Evolutionary conservation across 345 rosid genomes (phyloP), one percentile per base, ranked within the genome.

Genomic region (Gossypium raimondii): DNA sequence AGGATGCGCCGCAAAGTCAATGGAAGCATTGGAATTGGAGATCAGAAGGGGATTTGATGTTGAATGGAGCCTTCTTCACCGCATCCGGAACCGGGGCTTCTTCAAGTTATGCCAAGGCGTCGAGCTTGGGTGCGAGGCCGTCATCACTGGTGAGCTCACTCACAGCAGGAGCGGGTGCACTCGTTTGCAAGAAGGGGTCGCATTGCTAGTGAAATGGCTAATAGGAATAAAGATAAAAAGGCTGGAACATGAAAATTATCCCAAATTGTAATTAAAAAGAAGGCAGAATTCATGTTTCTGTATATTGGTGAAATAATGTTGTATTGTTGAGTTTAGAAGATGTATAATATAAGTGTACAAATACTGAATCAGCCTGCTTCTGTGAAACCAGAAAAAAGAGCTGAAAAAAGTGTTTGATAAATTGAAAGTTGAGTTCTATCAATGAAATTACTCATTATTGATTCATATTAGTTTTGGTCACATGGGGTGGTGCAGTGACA

Each of bases 21-120:
- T 88, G 92, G 92, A 85, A 83, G 82, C 71, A 70, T 1, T 88
- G 91, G 91, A 84, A 86, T 59, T 88, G 91, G 91, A 86, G 89
- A 50, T 84, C 92, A 0, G 80, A 83, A 48, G 89, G 92, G 7
- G 92, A 88, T 51, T 80, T 84, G 76, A 75, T 88, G 80, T 27
- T 84, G 45, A 88, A 88, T 70, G 92, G 92, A 11, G 92, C 92
- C n/a, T 88, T 88, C 58, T 88, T 88, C 27, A 88, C 84, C 2
- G 73, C 79, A 0, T 84, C 92, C 0, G 92, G 92, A 25, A 83
- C 85, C 17, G 86, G 79, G 11, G 75, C 89, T 2, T 86, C 89
- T 6, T 86, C 89, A 4, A 81, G 86, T 70, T 88, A 88, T 67
- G 87, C 89, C 6, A 88, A 75, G 78, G 92, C 92, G 0, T 86